Evolutionary conservation across 2,329 filamentous ascomycete genomes (phyloP).

Genomic region (Sporothrix phasma): DNA sequence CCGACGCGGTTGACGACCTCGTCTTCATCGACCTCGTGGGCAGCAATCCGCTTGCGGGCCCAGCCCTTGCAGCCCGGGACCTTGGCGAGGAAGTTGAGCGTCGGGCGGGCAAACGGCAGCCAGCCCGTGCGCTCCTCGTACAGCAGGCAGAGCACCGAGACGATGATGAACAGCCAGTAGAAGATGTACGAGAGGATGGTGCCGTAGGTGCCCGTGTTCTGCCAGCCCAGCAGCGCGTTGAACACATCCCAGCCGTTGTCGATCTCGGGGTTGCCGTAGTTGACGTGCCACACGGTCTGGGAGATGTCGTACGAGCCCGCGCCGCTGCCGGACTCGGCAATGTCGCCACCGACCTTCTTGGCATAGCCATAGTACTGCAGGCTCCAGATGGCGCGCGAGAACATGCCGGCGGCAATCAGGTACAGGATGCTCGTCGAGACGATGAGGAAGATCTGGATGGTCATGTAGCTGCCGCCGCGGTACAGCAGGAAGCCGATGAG

Average conservation of each 20-base stretch:
- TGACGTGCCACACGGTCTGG: conserved; percentile 72
- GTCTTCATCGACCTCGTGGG: conserved; percentile 15
- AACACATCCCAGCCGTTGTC: conserved; percentile 81
- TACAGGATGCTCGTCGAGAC: conserved; percentile 71
- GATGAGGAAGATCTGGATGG: conserved; percentile 50
- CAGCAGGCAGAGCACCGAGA: conserved; percentile 37
- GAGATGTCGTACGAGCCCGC: conserved; percentile 70
- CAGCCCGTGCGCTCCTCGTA: conserved; percentile 52
- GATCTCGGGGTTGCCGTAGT: conserved; percentile 67
- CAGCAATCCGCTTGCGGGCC: conserved; percentile 18
- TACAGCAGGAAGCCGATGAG: conserved; percentile 67
- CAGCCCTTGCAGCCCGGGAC: conserved; percentile 18
- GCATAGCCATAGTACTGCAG: conserved; percentile 47
- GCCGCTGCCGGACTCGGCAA: conserved; percentile 40
- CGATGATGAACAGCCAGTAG: conserved; percentile 68
- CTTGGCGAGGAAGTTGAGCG: conserved; percentile 9
- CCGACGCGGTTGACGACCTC: conserved; percentile 16
- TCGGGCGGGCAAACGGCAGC: conserved; percentile 31
- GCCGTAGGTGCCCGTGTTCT: conserved; percentile 79
- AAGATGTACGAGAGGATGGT: conserved; percentile 80
- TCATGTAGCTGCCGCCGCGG: conserved; percentile 22
- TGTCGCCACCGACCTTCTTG: conserved; percentile 47
- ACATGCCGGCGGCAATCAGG: conserved; percentile 69
- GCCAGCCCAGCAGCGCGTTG: conserved; percentile 78
- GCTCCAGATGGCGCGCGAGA: conserved; percentile 64